These are phyloP conservation scores for Cutaneotrichosporon sp. DNA, from an alignment of 1,284 basidiomycete species.

Conservation along the genomic window DNA sequence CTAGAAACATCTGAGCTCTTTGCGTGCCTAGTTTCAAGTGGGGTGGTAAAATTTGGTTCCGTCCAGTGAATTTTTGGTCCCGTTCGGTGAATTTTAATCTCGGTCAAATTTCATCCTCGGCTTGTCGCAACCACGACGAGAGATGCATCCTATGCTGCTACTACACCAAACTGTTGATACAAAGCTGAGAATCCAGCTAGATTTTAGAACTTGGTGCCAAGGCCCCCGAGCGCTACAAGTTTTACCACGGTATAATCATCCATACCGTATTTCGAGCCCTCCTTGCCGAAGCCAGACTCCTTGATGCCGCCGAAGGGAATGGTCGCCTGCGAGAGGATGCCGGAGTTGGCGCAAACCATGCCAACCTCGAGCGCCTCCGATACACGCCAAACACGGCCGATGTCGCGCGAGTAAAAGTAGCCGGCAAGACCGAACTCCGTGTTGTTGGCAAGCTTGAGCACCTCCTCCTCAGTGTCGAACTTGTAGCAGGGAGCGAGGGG, in stretches of 20 bases:
- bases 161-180: conserved; percentile 1
- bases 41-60: too few relatives aligned
- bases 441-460: conserved; percentile 77
- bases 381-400: conserved; percentile 90
- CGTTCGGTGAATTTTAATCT: too few relatives aligned
- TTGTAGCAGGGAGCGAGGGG: conserved; percentile 59
- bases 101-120: too few relatives aligned
- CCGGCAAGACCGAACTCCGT: conserved; percentile 80
- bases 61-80: too few relatives aligned
- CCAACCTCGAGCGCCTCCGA: conserved; percentile 92
- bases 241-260: conserved; percentile 39
- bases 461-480: conserved; percentile 91
- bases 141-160: conserved; percentile 1
- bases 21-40: too few relatives aligned
- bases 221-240: conserved; percentile 12
- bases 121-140: too few relatives aligned
- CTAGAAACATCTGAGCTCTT: too few relatives aligned
- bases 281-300: conserved; percentile 48
- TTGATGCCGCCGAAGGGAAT: conserved; percentile 84
- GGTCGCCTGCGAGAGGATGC: conserved; percentile 57
- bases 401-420: conserved; percentile 87
- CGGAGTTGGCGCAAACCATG: conserved; percentile 70
- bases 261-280: conserved; percentile 48
- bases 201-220: conserved; percentile 15
- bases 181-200: background rate